Base-by-base conservation (phyloP, 2,329 filamentous ascomycete genomes). In the Hymenoscyphus repandus region DNA sequence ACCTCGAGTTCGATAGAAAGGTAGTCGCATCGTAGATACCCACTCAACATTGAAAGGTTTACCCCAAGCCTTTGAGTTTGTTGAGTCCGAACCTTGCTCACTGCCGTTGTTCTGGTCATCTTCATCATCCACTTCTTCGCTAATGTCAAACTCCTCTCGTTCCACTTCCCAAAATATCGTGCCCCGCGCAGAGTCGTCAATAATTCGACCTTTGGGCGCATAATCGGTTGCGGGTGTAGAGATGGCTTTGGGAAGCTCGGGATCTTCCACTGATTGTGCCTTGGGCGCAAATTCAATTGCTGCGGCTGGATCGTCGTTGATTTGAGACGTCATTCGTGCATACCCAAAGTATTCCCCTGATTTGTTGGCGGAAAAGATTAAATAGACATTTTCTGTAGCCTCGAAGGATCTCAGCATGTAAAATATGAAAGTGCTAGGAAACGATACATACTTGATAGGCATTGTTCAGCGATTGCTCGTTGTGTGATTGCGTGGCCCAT, bases 331-430 rank as follows among this genome's bases (percentile, higher is more conserved):
- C 92, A 97, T 97, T 34, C 87, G 83, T 17, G 91, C 92, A 64
- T 95, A 96, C 17, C 92, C 92, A 70, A 93, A 96, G 65, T 96
- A 97, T 68, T 96, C 92, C 11, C 92, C 92, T 0, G 92, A 96
- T 64, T 96, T 96, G 69, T 97, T 97, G 11, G 92, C 92, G 1
- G 92, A 97, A 68, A 97, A 97, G 12, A 97, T 82, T 30, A 97
- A 75, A 64, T 91, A 96, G 1, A 97, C 91, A 62, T 86, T 88
- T 47, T 95, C 88, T 12, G 84, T 81, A 9, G 76, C 74, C 90
- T 95, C 54, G 49, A 47, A 43, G 17, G 22, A 36, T 27, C 11
- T 57, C 45, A 50, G 47, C 47, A 33, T 36, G 31, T 33, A 52
- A 45, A 49, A 55, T 54, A 37, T 20, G 30, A 43, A 10, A 41